These are phyloP conservation scores for Garcileccinum viscosum DNA, from an alignment of 1,284 basidiomycete genomes.

Conservation along the genomic window DNA sequence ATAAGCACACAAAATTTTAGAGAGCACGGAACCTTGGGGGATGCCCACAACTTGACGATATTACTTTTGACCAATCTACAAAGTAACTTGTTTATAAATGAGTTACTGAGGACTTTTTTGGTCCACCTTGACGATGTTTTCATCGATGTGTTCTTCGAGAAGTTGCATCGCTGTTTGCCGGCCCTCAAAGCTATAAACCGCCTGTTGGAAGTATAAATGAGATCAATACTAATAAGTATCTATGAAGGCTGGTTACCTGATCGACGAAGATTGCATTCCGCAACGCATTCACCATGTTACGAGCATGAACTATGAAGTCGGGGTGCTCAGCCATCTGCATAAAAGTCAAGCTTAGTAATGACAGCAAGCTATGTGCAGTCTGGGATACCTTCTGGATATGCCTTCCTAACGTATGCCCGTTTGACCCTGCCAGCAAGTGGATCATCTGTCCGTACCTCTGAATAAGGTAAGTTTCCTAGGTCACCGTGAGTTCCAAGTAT, in stretches of 20 bases:
- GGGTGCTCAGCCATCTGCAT: conserved; percentile 72
- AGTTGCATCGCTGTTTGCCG: conserved; percentile 72
- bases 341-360: conserved; percentile 1
- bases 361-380: neutral
- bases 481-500: neutral
- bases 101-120: neutral
- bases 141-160: conserved; percentile 87
- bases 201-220: conserved; percentile 43
- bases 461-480: conserved; percentile 68
- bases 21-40: conserved; percentile 93
- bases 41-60: conserved; percentile 92
- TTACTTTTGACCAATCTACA: conserved; percentile 78
- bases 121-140: conserved; percentile 87
- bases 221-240: neutral
- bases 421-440: conserved; percentile 57
- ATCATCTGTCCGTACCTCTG: conserved; percentile 69
- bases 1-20: conserved; percentile 88
- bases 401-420: conserved; percentile 64
- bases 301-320: conserved; percentile 74
- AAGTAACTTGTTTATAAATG: neutral
- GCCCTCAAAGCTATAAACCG: conserved; percentile 64
- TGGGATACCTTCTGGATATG: conserved; percentile 66
- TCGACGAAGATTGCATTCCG: conserved; percentile 88
- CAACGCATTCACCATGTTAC: conserved; percentile 66
- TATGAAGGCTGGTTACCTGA: conserved; percentile 53